These are phyloP conservation scores for Plectosphaerella sp. DNA, from an alignment of 2,329 filamentous ascomycete genomes.

Conservation along the genomic window DNA sequence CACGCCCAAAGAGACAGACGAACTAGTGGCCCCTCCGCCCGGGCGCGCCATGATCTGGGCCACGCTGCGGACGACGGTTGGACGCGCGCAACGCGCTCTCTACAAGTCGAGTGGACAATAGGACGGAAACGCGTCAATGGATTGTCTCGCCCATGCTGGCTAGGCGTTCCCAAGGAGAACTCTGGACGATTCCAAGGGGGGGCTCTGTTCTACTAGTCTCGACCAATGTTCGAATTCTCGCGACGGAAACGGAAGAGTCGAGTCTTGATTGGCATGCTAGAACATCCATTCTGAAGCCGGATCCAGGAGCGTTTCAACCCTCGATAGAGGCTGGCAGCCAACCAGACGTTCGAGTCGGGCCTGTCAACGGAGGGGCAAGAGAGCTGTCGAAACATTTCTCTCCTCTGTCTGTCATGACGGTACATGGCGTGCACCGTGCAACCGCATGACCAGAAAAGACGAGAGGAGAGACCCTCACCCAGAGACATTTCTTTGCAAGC, in stretches of 20 bases:
- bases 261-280: background rate
- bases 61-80: no score
- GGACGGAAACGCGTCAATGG: no score
- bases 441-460: conserved; percentile 1
- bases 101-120: no score
- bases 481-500: background rate
- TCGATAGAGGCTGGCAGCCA: background rate
- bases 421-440: conserved; percentile 9
- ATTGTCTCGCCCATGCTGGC: no score
- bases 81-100: no score
- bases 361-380: background rate
- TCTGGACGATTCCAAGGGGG: no score
- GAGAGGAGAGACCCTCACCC: no score
- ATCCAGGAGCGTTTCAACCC: background rate
- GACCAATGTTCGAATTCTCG: no score
- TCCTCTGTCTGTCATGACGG: background rate
- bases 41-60: background rate
- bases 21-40: background rate
- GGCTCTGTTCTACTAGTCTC: no score
- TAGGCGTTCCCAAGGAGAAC: no score
- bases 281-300: background rate
- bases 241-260: no score
- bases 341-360: background rate
- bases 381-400: background rate
- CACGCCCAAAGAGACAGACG: background rate